A percentile compares a stretch with the other conserved stretches of the same genome.
phyloP scores from a whole-genome alignment of 345 rosid genomes.

The Populus alba region DNA sequence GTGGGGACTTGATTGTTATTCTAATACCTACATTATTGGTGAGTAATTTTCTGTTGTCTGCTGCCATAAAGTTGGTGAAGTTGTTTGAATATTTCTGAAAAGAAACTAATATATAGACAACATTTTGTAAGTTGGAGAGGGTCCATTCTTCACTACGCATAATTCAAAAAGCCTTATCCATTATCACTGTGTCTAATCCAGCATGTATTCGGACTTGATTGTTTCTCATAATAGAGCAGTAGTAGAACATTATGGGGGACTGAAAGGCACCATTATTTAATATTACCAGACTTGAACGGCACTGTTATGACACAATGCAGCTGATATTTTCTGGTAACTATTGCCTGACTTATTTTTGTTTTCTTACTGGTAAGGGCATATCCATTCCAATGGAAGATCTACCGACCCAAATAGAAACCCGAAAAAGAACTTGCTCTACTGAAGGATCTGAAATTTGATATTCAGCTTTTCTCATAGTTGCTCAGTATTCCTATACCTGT shows the following conservation, averaged over 20 bases:
- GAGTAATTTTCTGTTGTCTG: slow-evolving; percentile 26
- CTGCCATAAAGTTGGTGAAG: slow-evolving; percentile 31
- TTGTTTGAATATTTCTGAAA: slow-evolving; percentile 17
- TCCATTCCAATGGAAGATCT: neutral
- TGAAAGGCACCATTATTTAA: neutral
- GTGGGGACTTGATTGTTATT: slow-evolving; percentile 33
- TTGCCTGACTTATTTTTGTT: neutral
- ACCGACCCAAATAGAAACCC: neutral
- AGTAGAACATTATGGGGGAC: neutral
- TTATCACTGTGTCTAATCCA: neutral
- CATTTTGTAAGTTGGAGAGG: slow-evolving; percentile 19
- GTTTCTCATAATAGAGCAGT: neutral
- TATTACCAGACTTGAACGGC: neutral
- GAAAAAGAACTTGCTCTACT: neutral
- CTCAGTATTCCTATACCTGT: neutral
- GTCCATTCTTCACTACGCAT: neutral
- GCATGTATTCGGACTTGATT: neutral
- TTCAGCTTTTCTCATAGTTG: too few relatives aligned
- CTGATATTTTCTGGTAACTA: neutral
- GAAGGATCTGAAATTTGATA: too few relatives aligned
- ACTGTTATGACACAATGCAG: neutral
- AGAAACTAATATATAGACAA: slow-evolving; percentile 9
- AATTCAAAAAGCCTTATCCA: slow-evolving; percentile 2
- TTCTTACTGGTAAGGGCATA: neutral
- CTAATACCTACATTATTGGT: slow-evolving; percentile 28